Percentiles rank a stretch among this genome's conserved stretches.
These are phyloP conservation scores for Pulveroboletus sp. DNA, from an alignment of 1,284 basidiomycete species.

Conservation along the genomic window DNA sequence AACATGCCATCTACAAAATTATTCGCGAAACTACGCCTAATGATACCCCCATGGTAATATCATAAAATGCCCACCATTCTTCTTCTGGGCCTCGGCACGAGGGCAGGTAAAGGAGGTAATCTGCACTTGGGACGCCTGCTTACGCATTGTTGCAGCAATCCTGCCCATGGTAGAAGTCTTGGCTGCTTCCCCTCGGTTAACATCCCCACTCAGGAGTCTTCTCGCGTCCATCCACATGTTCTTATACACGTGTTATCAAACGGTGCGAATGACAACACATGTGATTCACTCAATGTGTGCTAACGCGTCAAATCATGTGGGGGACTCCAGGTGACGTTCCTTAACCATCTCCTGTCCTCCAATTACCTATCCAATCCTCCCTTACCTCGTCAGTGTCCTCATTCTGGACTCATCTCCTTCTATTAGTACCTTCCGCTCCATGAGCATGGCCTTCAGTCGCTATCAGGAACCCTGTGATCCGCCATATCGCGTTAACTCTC, in stretches of 20 bases:
- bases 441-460: slow-evolving; percentile 44
- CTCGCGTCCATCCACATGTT: slow-evolving; percentile 33
- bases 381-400: slow-evolving; percentile 37
- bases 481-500: slow-evolving; percentile 29
- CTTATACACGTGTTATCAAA: slow-evolving; percentile 59
- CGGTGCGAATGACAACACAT: slow-evolving; percentile 37
- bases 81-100: slow-evolving; percentile 41
- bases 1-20: slow-evolving; percentile 52
- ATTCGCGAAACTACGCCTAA: slow-evolving; percentile 46
- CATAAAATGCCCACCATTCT: slow-evolving; percentile 42
- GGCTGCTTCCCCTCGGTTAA: slow-evolving; percentile 37
- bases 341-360: slow-evolving; percentile 40
- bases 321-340: slow-evolving; percentile 41
- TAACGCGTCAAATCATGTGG: slow-evolving; percentile 44
- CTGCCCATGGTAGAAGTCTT: slow-evolving; percentile 43
- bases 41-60: slow-evolving; percentile 53
- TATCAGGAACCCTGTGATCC: slow-evolving; percentile 41
- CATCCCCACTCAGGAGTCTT: background rate
- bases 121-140: background rate
- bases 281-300: background rate
- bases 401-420: slow-evolving; percentile 57
- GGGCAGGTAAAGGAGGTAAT: slow-evolving; percentile 36
- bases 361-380: slow-evolving; percentile 21
- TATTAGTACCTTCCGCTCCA: slow-evolving; percentile 30
- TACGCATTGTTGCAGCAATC: slow-evolving; percentile 29